phyloP scores from a whole-genome alignment of 2,329 filamentous ascomycete species.

The Beauveria brongniartii region DNA sequence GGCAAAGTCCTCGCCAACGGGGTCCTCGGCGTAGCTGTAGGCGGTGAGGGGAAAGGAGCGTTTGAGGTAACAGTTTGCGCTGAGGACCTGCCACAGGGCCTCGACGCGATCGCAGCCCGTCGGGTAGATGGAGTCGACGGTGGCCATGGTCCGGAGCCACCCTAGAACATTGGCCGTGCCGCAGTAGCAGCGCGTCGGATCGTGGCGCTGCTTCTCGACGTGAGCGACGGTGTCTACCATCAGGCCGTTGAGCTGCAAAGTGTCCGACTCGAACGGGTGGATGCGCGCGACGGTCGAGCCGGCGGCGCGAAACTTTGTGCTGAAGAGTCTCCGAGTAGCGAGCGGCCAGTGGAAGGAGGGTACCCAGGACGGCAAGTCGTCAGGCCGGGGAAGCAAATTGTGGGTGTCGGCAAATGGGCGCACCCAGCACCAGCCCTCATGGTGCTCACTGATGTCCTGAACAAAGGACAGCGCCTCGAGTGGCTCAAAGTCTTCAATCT shows the following conservation, averaged over 20 bases:
- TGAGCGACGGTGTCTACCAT: background rate
- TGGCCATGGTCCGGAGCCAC: constrained; percentile 1
- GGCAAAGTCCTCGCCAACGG: constrained; percentile 7
- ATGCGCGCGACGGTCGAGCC: background rate
- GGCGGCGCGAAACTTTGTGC: constrained; percentile 4
- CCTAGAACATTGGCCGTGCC: background rate
- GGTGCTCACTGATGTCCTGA: background rate
- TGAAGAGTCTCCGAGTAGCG: background rate
- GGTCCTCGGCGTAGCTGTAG: constrained; percentile 7
- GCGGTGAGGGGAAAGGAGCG: constrained; percentile 5
- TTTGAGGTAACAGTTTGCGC: constrained; percentile 8
- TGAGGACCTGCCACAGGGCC: constrained; percentile 10
- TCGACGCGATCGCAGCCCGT: constrained; percentile 8
- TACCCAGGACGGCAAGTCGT: constrained; percentile 10
- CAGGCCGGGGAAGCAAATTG: background rate
- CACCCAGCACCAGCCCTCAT: constrained; percentile 6
- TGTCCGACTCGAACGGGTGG: background rate
- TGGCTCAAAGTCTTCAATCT: constrained; percentile 4
- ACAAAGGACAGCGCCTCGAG: constrained; percentile 5
- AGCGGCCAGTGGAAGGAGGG: constrained; percentile 9
- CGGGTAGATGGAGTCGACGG: background rate
- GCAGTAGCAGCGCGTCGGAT: background rate
- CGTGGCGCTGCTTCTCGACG: background rate
- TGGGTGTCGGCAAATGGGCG: constrained; percentile 8
- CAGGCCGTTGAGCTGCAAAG: background rate